phyloP scores from a whole-genome alignment of 768 basidiomycete genomes.

The Tulasnella sp. region DNA sequence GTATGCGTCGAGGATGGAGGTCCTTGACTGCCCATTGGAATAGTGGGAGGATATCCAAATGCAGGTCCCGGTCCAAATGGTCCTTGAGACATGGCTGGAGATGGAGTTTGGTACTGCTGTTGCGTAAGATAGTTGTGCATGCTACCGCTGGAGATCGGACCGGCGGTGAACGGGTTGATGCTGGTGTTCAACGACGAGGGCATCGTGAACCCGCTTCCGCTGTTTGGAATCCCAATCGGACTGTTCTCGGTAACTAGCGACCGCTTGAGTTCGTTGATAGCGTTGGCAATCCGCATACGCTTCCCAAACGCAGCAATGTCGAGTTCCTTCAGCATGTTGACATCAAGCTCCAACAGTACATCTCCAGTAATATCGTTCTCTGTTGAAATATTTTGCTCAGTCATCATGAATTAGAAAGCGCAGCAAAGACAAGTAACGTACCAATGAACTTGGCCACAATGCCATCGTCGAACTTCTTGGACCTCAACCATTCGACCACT shows the following conservation, averaged over 20 bases:
- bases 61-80: too few relatives aligned
- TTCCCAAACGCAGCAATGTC: conserved; percentile 93
- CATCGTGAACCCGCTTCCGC: background rate
- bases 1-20: background rate
- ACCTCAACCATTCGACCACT: conserved; percentile 80
- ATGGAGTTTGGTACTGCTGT: background rate
- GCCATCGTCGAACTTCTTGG: conserved; percentile 74
- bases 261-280: conserved; percentile 77
- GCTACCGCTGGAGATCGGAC: conserved; percentile 3
- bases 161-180: background rate
- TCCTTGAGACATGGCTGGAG: too few relatives aligned
- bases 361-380: conserved; percentile 99
- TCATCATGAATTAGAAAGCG: background rate
- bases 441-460: conserved; percentile 83
- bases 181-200: background rate
- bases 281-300: conserved; percentile 85
- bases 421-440: conserved; percentile 32
- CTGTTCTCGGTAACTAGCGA: conserved; percentile 46
- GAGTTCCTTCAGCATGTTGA: conserved; percentile 80
- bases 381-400: conserved; percentile 29
- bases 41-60: background rate
- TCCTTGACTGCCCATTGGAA: background rate
- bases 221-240: background rate
- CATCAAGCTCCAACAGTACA: conserved; percentile 88
- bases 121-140: background rate